Conservation (phyloP, 2,329 filamentous ascomycete species). For the Ascocoryne sarcoides region DNA sequence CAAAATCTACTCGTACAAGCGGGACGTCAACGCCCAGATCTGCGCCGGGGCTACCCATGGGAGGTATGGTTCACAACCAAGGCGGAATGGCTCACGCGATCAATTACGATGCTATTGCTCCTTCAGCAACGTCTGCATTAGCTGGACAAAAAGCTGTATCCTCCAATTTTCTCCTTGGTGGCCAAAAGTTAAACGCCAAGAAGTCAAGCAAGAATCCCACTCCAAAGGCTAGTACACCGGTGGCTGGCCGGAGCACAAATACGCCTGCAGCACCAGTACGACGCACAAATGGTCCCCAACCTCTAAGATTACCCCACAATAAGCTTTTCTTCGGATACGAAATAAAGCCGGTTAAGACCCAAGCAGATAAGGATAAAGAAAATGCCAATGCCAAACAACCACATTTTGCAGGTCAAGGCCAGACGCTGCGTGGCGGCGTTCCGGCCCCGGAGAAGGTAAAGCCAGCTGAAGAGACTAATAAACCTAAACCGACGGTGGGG, state of each 20-base stretch:
- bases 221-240: constrained; percentile 65
- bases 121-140: constrained; percentile 58
- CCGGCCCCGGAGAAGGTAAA: constrained; percentile 13
- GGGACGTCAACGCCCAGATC: constrained; percentile 84
- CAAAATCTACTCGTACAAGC: constrained; percentile 39
- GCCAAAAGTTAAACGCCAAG: constrained; percentile 75
- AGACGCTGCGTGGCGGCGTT: constrained; percentile 65
- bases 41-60: constrained; percentile 51
- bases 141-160: constrained; percentile 53
- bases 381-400: constrained; percentile 56
- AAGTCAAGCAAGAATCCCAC: constrained; percentile 69
- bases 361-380: constrained; percentile 60
- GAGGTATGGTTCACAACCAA: constrained; percentile 71
- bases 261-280: constrained; percentile 28
- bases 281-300: constrained; percentile 71
- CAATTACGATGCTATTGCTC: constrained; percentile 87
- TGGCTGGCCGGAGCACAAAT: constrained; percentile 44
- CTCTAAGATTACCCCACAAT: constrained; percentile 73
- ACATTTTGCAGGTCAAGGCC: constrained; percentile 77
- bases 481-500: constrained; percentile 16
- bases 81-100: constrained; percentile 97
- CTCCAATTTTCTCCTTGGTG: constrained; percentile 72
- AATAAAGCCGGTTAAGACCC: constrained; percentile 77
- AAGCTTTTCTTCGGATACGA: constrained; percentile 97
- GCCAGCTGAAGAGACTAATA: constrained; percentile 15